phyloP scores from a whole-genome alignment of 768 basidiomycete genomes.

The Hemileccinum rubropunctum region DNA sequence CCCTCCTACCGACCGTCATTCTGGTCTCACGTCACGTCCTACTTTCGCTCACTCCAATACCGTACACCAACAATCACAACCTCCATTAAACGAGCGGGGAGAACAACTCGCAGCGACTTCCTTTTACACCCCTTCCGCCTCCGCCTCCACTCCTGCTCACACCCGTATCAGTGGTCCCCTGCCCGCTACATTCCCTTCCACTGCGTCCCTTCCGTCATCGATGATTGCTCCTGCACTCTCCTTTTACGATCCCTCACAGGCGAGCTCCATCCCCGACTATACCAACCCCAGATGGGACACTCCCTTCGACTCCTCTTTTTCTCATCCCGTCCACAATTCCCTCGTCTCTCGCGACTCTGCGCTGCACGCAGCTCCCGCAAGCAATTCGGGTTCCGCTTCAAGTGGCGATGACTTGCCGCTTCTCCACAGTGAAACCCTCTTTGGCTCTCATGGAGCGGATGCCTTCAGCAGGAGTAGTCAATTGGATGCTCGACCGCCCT shows the following conservation, averaged over 20 bases:
- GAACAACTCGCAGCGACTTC: background rate
- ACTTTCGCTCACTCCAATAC: constrained; percentile 1
- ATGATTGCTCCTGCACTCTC: constrained; percentile 58
- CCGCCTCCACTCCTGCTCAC: constrained; percentile 1
- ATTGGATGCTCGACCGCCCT: background rate
- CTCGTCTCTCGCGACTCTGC: background rate
- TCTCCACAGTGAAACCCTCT: background rate
- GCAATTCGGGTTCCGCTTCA: background rate
- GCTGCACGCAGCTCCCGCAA: background rate
- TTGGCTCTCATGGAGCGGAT: background rate
- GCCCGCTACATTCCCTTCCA: constrained; percentile 1
- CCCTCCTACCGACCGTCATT: background rate
- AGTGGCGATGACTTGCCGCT: background rate
- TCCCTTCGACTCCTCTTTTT: constrained; percentile 15
- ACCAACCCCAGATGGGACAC: constrained; percentile 35
- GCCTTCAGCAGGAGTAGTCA: background rate
- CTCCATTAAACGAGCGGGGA: background rate
- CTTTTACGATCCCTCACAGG: constrained; percentile 50
- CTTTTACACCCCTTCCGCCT: constrained; percentile 1
- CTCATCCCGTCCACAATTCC: background rate
- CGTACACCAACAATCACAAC: background rate
- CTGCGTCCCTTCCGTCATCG: constrained; percentile 3
- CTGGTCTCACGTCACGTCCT: background rate
- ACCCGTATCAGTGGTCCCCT: background rate
- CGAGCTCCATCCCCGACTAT: constrained; percentile 37